Base-by-base conservation (phyloP, 306 rosid species). In the Crataegus laevigata region DNA sequence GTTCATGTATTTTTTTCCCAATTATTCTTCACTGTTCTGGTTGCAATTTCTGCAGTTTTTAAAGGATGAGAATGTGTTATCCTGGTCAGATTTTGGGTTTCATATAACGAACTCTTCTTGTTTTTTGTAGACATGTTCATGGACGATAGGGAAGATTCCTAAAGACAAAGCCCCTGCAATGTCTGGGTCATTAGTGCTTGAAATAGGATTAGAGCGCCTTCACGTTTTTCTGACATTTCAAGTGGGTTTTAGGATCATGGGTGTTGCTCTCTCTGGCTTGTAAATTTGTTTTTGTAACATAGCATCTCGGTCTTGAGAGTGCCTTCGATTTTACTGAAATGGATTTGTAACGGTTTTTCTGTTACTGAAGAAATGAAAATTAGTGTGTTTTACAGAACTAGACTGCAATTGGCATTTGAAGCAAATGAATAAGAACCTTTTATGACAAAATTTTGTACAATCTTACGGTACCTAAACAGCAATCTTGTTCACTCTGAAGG, bases 121-220 rank as follows among this genome's bases (percentile, higher is more conserved):
- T 71, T 79, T n/a, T 63, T 72, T 66, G 87, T 91, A 94, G 98
- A 90, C 84, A 28, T 94, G 98, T 80, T 86, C 77, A 18, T 91
- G 98, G 98, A 82, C 89, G 69, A 90, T 91, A 77, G 98, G 91
- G 32, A 82, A 93, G 82, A 88, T 94, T 66, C 97, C 98, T 28
- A 91, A 90, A 66, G 98, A 94, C 74, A 94, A 87, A 79, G 81
- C 97, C 62, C 98, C 96, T 61, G 89, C 94, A 65, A 86, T 94
- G 96, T 83, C 98, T 29, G 98, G 98, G 74, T 88, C 94, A 43
- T 80, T 90, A 71, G 88, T 88, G 60, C 96, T 94, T 17, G 94
- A 87, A 81, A 82, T 84, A 30, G 98, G 98, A 75, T 71, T 91
- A 84, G 89, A 90, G 79, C 89, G 86, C 29, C 93, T 94, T 71